phyloP scores from a whole-genome alignment of 352 stramenopile genomes.

The Pythium phragmiticola region DNA sequence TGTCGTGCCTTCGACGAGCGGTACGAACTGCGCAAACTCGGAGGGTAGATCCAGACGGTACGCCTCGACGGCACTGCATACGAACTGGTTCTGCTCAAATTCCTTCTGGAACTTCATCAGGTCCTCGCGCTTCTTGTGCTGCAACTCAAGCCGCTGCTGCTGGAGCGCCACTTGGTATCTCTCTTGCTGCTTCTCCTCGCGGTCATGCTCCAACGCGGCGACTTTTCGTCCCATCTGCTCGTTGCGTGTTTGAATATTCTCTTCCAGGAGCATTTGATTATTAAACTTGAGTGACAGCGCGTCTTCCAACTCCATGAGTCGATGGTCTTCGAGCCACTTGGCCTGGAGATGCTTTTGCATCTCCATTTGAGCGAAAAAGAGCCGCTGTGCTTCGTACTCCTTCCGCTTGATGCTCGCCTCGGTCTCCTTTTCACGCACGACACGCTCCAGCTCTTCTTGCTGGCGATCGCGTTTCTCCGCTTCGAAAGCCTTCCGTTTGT shows the following conservation, averaged over 20 bases:
- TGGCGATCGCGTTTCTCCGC: constrained; percentile 37
- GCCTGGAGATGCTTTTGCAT: constrained; percentile 40
- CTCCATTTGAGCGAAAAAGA: constrained; percentile 69
- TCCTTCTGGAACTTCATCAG: constrained; percentile 55
- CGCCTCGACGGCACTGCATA: constrained; percentile 55
- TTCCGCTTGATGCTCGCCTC: constrained; percentile 39
- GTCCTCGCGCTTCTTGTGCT: constrained; percentile 51
- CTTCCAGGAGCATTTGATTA: constrained; percentile 29
- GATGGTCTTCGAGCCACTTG: constrained; percentile 40
- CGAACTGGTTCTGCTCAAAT: constrained; percentile 67
- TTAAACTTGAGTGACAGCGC: constrained; percentile 47
- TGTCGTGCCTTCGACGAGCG: constrained; percentile 33
- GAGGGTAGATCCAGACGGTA: constrained; percentile 51
- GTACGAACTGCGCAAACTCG: constrained; percentile 39
- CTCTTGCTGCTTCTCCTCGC: constrained; percentile 44
- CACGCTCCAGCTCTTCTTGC: constrained; percentile 37
- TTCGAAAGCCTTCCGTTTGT: constrained; percentile 29
- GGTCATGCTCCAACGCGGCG: constrained; percentile 46
- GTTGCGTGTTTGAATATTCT: constrained; percentile 40
- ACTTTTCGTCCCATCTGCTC: constrained; percentile 40
- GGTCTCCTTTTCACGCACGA: constrained; percentile 38
- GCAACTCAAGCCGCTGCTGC: constrained; percentile 39
- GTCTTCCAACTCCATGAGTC: constrained; percentile 60
- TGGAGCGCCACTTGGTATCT: constrained; percentile 47
- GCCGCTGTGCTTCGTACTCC: constrained; percentile 42